phyloP scores from a whole-genome alignment of 805 yeast species.

The Blastobotrys americana region DNA sequence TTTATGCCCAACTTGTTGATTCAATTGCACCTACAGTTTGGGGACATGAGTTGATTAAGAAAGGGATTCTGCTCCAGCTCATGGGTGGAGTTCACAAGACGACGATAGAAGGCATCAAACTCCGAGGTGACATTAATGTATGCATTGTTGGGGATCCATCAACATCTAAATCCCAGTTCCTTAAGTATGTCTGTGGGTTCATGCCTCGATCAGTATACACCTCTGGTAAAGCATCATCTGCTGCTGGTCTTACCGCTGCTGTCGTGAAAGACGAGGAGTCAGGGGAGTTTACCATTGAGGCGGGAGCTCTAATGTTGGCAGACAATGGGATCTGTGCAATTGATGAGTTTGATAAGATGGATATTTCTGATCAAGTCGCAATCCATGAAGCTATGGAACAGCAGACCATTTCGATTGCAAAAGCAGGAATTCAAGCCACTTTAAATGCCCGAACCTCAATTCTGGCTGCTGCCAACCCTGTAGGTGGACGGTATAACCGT shows the following conservation, averaged over 20 bases:
- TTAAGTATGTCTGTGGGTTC: slow-evolving; percentile 85
- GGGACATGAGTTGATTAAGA: slow-evolving; percentile 91
- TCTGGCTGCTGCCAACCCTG: slow-evolving; percentile 97
- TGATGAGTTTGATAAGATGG: slow-evolving; percentile 99
- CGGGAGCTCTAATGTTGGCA: slow-evolving; percentile 97
- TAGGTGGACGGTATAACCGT: slow-evolving; percentile 93
- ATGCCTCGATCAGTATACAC: slow-evolving; percentile 94
- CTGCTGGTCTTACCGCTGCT: slow-evolving; percentile 98
- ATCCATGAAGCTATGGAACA: slow-evolving; percentile 99
- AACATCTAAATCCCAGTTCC: slow-evolving; percentile 91
- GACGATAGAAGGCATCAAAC: slow-evolving; percentile 87
- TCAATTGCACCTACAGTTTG: slow-evolving; percentile 94
- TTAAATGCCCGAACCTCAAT: slow-evolving; percentile 94
- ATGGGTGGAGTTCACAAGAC: slow-evolving; percentile 93
- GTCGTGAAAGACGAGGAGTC: slow-evolving; percentile 96
- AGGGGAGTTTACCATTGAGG: slow-evolving; percentile 95
- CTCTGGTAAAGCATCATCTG: slow-evolving; percentile 96
- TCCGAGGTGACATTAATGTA: slow-evolving; percentile 94
- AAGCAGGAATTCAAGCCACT: slow-evolving; percentile 98
- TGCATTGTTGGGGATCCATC: slow-evolving; percentile 98
- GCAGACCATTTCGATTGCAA: slow-evolving; percentile 96
- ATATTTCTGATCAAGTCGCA: slow-evolving; percentile 89
- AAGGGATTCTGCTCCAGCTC: slow-evolving; percentile 81
- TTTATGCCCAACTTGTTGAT: slow-evolving; percentile 74
- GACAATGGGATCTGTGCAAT: slow-evolving; percentile 98